These are phyloP conservation scores for Hirsutella thompsonii DNA, from an alignment of 2,329 filamentous ascomycete genomes.

Conservation along the genomic window DNA sequence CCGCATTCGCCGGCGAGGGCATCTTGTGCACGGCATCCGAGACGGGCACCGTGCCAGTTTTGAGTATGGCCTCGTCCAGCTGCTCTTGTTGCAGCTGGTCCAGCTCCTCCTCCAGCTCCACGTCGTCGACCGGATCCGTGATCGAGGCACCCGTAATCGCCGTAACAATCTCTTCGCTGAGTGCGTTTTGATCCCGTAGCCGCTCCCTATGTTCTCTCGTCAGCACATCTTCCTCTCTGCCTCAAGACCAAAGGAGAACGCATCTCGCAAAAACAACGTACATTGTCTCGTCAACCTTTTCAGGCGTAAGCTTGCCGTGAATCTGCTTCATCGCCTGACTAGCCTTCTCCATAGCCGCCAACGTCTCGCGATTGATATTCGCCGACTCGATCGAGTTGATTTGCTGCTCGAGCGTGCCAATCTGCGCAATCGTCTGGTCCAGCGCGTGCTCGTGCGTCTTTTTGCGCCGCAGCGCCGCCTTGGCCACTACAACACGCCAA, in stretches of 20 bases:
- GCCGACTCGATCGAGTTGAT: constrained; percentile 95
- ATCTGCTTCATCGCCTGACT: constrained; percentile 86
- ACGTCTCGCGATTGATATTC: constrained; percentile 96
- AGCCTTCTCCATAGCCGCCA: constrained; percentile 87
- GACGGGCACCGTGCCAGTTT: constrained; percentile 74
- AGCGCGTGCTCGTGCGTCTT: constrained; percentile 87
- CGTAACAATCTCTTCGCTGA: constrained; percentile 84
- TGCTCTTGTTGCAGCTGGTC: constrained; percentile 82
- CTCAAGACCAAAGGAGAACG: background rate
- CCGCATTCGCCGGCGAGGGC: constrained; percentile 61
- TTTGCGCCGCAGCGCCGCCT: constrained; percentile 82
- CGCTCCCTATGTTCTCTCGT: constrained; percentile 51
- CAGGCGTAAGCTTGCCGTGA: constrained; percentile 78
- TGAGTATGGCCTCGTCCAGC: constrained; percentile 87
- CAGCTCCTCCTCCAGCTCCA: constrained; percentile 74
- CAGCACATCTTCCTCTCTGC: background rate
- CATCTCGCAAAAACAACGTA: constrained; percentile 37
- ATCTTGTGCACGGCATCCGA: constrained; percentile 64
- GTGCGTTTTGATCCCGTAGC: constrained; percentile 79
- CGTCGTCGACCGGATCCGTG: constrained; percentile 66
- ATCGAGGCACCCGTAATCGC: constrained; percentile 64
- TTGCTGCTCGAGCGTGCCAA: constrained; percentile 85
- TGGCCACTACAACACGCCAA: constrained; percentile 58
- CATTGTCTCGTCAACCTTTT: constrained; percentile 94
- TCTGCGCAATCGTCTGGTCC: constrained; percentile 81